phyloP scores from a whole-genome alignment of 495 filamentous ascomycete species.

The Talaromyces adpressus region DNA sequence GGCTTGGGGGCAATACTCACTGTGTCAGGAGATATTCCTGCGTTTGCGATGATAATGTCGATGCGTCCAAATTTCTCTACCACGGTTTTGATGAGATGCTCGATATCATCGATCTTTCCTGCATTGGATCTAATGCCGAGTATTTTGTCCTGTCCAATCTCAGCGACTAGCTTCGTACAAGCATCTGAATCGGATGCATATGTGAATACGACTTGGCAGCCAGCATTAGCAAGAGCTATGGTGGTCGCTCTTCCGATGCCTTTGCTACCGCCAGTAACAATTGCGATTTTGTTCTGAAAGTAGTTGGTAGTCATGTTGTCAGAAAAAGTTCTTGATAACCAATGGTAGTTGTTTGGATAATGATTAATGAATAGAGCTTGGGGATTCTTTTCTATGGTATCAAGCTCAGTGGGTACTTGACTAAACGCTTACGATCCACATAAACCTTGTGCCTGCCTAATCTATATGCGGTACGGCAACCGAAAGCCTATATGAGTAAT shows the following conservation, averaged over 20 bases:
- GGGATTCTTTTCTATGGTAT: not conserved
- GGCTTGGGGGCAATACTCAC: conserved; percentile 38
- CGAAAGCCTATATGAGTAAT: not conserved
- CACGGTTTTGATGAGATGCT: conserved; percentile 32
- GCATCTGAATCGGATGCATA: conserved; percentile 45
- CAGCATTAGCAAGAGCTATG: conserved; percentile 43
- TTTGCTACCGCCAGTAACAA: conserved; percentile 60
- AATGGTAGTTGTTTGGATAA: conserved; percentile 2
- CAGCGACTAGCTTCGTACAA: conserved; percentile 46
- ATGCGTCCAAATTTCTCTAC: conserved; percentile 44
- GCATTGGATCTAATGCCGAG: conserved; percentile 48
- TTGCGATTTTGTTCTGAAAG: conserved; percentile 42
- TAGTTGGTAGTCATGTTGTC: not conserved
- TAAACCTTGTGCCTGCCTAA: not conserved
- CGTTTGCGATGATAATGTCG: conserved; percentile 59
- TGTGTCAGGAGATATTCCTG: conserved; percentile 27
- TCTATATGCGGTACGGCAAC: not conserved
- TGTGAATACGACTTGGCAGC: conserved; percentile 58
- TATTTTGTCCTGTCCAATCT: conserved; percentile 44
- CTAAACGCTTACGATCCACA: not conserved
- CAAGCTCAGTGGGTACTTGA: not conserved
- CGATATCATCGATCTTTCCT: conserved; percentile 28
- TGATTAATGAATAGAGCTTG: conserved; percentile 1
- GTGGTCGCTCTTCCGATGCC: conserved; percentile 59
- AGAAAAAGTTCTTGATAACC: not conserved